Evolutionary conservation across 768 basidiomycete genomes (phyloP).

Genomic region (Rhodocollybia butyracea): DNA sequence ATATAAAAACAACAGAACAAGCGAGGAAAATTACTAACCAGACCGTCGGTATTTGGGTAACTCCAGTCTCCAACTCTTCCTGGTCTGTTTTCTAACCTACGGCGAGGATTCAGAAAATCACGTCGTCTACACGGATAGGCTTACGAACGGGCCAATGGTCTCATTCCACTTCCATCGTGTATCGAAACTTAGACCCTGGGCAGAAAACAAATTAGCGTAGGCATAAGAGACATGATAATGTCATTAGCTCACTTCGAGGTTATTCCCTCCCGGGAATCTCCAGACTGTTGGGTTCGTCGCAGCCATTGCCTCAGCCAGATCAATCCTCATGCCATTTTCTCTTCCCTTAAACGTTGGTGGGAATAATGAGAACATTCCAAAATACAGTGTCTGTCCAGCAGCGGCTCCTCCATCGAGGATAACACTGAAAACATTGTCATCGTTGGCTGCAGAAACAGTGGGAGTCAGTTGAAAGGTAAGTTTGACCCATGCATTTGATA

Average conservation of each 20-base stretch:
- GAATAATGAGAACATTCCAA: slow-evolving; percentile 58
- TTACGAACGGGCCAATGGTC: slow-evolving; percentile 50
- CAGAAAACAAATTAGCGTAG: not conserved
- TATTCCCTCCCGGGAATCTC: slow-evolving; percentile 40
- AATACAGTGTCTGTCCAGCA: slow-evolving; percentile 40
- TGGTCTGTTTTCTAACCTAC: slow-evolving; percentile 26
- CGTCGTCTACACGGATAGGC: slow-evolving; percentile 36
- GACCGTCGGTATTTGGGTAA: slow-evolving; percentile 53
- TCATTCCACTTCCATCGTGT: slow-evolving; percentile 62
- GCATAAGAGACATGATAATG: not conserved
- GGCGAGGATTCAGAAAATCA: slow-evolving; percentile 44
- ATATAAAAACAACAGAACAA: not conserved
- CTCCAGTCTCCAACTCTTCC: slow-evolving; percentile 30
- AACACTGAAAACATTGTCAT: slow-evolving; percentile 49
- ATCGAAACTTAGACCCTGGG: slow-evolving; percentile 44
- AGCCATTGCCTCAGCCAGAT: slow-evolving; percentile 47
- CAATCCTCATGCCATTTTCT: slow-evolving; percentile 56
- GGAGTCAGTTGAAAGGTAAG: slow-evolving; percentile 42
- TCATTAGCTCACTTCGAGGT: slow-evolving; percentile 20
- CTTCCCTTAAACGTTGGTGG: slow-evolving; percentile 60
- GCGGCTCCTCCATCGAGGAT: slow-evolving; percentile 42
- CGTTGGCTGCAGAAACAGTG: slow-evolving; percentile 32
- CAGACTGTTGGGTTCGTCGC: slow-evolving; percentile 35
- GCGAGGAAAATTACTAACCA: slow-evolving; percentile 26
- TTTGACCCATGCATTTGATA: slow-evolving; percentile 45